These are phyloP conservation scores for Aspergillus indologenus DNA, from an alignment of 495 filamentous ascomycete species.

Conservation along the genomic window DNA sequence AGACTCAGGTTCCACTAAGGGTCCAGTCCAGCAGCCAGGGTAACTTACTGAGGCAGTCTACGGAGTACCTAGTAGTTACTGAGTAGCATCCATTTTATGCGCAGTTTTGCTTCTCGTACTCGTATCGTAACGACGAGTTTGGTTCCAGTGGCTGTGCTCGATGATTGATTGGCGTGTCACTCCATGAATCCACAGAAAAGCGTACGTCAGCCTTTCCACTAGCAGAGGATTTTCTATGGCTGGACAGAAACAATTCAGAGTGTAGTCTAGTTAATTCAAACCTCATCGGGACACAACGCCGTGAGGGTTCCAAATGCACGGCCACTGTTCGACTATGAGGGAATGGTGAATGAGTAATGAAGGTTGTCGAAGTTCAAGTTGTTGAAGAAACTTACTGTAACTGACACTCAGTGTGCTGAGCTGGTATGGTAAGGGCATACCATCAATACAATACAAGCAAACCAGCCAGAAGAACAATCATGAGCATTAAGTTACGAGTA, in stretches of 20 bases:
- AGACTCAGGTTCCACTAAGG: conserved; percentile 8
- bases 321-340: no score
- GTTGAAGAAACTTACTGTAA: no score
- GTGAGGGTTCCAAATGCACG: neutral
- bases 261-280: neutral
- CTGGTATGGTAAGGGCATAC: no score
- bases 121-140: neutral
- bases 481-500: no score
- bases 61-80: no score
- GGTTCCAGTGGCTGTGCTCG: neutral
- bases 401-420: no score
- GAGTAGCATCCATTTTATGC: no score
- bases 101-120: neutral
- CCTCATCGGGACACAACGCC: neutral
- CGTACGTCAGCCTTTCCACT: conserved; percentile 1
- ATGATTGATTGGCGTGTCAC: neutral
- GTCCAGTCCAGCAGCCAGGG: neutral
- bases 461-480: no score
- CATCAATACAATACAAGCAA: no score
- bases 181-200: neutral
- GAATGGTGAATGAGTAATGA: no score
- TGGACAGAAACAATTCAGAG: neutral
- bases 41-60: neutral
- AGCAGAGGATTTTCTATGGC: neutral
- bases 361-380: no score